These are phyloP conservation scores for Cadophora sp. DNA, from an alignment of 2,329 filamentous ascomycete species.

Conservation along the genomic window DNA sequence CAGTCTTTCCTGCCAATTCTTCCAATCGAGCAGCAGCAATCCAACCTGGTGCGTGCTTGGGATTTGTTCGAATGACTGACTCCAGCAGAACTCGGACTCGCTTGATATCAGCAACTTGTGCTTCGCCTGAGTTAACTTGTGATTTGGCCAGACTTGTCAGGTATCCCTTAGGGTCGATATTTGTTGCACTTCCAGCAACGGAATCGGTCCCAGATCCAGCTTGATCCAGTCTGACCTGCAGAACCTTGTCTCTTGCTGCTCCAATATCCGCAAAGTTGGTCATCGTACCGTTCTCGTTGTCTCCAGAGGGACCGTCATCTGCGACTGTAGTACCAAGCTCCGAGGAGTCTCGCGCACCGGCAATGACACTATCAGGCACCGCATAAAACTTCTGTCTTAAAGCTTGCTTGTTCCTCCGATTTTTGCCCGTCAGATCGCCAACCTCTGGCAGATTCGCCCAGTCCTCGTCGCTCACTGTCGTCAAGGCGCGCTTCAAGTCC, in stretches of 20 bases:
- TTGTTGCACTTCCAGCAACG: slow-evolving; percentile 80
- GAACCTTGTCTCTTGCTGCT: slow-evolving; percentile 92
- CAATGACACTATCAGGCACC: slow-evolving; percentile 93
- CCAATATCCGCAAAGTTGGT: slow-evolving; percentile 99
- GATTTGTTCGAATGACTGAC: slow-evolving; percentile 96
- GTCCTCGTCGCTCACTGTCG: slow-evolving; percentile 90
- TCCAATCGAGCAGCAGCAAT: slow-evolving; percentile 93
- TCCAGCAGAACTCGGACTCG: slow-evolving; percentile 91
- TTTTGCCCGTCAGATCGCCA: slow-evolving; percentile 94
- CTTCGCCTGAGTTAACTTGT: slow-evolving; percentile 78
- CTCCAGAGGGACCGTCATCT: slow-evolving; percentile 69
- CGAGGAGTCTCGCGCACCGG: slow-evolving; percentile 78
- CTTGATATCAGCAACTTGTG: slow-evolving; percentile 93
- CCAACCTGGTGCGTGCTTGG: slow-evolving; percentile 93
- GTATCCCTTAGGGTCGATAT: slow-evolving; percentile 94
- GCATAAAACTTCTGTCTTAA: slow-evolving; percentile 89
- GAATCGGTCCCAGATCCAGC: slow-evolving; percentile 74
- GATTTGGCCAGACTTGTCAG: slow-evolving; percentile 89
- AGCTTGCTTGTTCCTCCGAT: slow-evolving; percentile 83
- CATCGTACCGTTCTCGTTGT: slow-evolving; percentile 80
- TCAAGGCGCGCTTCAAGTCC: slow-evolving; percentile 89
- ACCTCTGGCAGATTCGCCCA: slow-evolving; percentile 97
- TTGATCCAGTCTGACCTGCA: slow-evolving; percentile 92
- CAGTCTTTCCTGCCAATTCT: slow-evolving; percentile 89
- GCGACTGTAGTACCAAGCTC: slow-evolving; percentile 90